Conservation (phyloP, 2,329 filamentous ascomycete species). For the Chrysosporium keratinophilum region DNA sequence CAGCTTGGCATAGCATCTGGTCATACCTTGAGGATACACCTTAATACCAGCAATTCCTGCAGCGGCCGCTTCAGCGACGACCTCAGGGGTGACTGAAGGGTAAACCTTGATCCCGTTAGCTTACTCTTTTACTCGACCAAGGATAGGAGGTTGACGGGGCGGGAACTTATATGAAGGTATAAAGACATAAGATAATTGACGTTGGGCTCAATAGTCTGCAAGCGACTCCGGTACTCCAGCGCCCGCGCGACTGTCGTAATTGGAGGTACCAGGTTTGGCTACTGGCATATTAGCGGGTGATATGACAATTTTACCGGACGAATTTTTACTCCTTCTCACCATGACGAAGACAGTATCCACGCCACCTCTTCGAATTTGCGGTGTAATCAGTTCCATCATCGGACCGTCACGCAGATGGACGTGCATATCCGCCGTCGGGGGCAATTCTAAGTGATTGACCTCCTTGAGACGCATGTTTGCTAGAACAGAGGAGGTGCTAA, state of each 20-base stretch:
- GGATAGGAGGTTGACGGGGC: not conserved
- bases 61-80: constrained; percentile 54
- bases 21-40: constrained; percentile 42
- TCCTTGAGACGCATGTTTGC: constrained; percentile 13
- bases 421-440: constrained; percentile 16
- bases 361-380: constrained; percentile 50
- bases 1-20: constrained; percentile 12
- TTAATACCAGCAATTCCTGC: constrained; percentile 59
- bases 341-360: constrained; percentile 53
- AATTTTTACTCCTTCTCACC: constrained; percentile 26
- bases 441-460: constrained; percentile 12
- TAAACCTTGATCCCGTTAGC: constrained; percentile 23
- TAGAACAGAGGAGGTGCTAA: not conserved
- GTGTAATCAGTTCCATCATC: constrained; percentile 49
- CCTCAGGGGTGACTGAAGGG: constrained; percentile 53
- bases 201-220: constrained; percentile 50
- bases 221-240: constrained; percentile 53
- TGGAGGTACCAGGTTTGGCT: constrained; percentile 57
- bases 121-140: not conserved
- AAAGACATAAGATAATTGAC: constrained; percentile 66
- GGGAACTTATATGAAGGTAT: constrained; percentile 40
- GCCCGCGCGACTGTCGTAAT: constrained; percentile 53
- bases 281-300: constrained; percentile 26
- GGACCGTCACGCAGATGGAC: constrained; percentile 61
- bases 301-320: not conserved